phyloP scores from a whole-genome alignment of 2,329 filamentous ascomycete genomes.

The Colletotrichum higginsianum region DNA sequence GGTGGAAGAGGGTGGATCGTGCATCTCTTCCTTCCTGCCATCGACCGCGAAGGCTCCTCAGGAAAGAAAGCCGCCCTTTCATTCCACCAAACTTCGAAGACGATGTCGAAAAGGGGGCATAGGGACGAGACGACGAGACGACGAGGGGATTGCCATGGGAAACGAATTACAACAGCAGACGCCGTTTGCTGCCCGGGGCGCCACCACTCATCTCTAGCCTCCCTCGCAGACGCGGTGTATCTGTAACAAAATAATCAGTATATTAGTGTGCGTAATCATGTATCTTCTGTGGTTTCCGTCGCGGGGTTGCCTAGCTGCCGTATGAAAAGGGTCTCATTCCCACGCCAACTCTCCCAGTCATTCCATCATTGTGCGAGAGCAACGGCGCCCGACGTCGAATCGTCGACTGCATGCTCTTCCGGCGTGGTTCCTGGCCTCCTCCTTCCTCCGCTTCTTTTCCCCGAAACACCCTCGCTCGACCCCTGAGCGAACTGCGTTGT shows the following conservation, averaged over 20 bases:
- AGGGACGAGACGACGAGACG: neutral
- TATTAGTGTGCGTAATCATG: neutral
- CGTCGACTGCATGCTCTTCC: too few relatives aligned
- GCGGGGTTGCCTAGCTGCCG: constrained; percentile 2
- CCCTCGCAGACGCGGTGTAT: too few relatives aligned
- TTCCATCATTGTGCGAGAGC: constrained; percentile 8
- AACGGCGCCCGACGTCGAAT: neutral
- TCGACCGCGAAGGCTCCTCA: neutral
- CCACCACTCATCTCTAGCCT: constrained; percentile 7
- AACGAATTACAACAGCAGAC: neutral
- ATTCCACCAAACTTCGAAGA: constrained; percentile 4
- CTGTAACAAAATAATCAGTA: too few relatives aligned
- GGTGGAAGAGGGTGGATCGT: neutral
- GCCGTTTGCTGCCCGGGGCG: neutral
- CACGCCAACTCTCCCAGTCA: neutral
- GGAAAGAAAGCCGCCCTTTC: neutral
- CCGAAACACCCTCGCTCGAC: constrained; percentile 20
- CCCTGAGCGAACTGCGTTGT: constrained; percentile 10
- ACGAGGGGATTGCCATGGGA: neutral
- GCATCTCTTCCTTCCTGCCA: neutral
- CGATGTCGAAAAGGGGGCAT: neutral
- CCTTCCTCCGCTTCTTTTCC: neutral
- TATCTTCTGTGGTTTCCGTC: neutral
- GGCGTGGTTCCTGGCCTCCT: neutral
- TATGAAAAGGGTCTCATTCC: constrained; percentile 7